Evolutionary conservation across 139 green algal genomes (phyloP), one percentile per base, ranked within the genome.

Genomic region (Coccomyxa sp.): DNA sequence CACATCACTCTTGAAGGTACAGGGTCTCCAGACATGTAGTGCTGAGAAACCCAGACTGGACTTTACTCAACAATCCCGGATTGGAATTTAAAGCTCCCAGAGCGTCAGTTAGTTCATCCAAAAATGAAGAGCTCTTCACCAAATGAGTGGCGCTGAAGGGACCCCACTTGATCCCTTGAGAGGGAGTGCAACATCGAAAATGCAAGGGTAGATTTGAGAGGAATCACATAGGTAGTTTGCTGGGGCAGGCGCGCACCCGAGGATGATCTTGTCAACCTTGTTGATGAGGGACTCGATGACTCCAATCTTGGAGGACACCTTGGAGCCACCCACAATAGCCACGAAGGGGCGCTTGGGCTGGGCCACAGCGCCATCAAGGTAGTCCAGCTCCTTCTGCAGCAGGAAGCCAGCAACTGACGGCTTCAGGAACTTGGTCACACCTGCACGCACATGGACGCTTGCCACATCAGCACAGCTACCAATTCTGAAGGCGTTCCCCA

Each of bases 231-330:
- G 38, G 38, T 11, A 51, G 7, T 51, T 51, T 51, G 38, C 38
- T 51, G 38, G 38, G 38, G 38, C 38, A 51, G 38, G 38, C 31
- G 10, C 86, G 85, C 86, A 93, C 89, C 90, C 93, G 76, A 98
- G 90, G 88, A 97, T 94, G 90, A 99, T 90, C 91, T 97, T 99
- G 91, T 99, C 94, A 75, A 91, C 93, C 92, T 98, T 98, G 13
- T 91, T 81, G 68, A 99, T 87, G 63, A 99, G 95, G 45, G 91
- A 93, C 92, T 99, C 96, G 80, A 99, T 98, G 76, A 99, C 97
- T 58, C 94, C 96, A 91, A 99, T 99, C 95, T 99, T 99, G 88
- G 92, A 96, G 82, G 94, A 98, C 63, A 99, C 97, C 93, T 99
- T 99, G 91, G 92, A 97, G 86, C 97, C 97, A 28, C 97, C 97